Percentiles rank a stretch among this genome's conserved stretches.
phyloP scores from a whole-genome alignment of 495 filamentous ascomycete genomes.

The Symbiotaphrina buchneri region DNA sequence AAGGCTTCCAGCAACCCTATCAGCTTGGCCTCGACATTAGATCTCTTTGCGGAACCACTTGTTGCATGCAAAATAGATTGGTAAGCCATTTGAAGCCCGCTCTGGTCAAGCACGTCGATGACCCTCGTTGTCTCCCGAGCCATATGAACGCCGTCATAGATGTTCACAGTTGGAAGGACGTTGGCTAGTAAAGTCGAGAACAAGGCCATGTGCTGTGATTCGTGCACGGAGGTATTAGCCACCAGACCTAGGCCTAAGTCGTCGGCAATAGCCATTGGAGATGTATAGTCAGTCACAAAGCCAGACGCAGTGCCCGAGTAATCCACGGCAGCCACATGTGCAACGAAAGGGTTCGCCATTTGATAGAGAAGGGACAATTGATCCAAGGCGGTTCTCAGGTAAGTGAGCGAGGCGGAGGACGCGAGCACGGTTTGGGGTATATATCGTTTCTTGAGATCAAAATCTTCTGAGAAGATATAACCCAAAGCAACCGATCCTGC shows the following conservation, averaged over 20 bases:
- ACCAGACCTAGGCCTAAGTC: constrained; percentile 77
- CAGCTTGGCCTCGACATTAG: constrained; percentile 52
- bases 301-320: constrained; percentile 43
- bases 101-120: constrained; percentile 60
- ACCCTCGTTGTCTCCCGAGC: constrained; percentile 71
- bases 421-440: constrained; percentile 79
- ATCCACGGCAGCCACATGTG: constrained; percentile 85
- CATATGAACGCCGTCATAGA: constrained; percentile 77
- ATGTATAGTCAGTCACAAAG: constrained; percentile 72
- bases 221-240: constrained; percentile 64
- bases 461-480: constrained; percentile 93
- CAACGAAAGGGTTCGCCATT: constrained; percentile 75
- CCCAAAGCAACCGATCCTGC: constrained; percentile 84
- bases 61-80: constrained; percentile 36
- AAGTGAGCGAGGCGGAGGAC: constrained; percentile 55
- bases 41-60: constrained; percentile 39
- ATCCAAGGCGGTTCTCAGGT: constrained; percentile 66
- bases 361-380: constrained; percentile 77
- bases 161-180: constrained; percentile 66
- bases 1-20: constrained; percentile 53
- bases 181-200: constrained; percentile 66
- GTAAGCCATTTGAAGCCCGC: constrained; percentile 47
- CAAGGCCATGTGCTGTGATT: constrained; percentile 87
- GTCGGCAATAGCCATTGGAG: constrained; percentile 61
- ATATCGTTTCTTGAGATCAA: constrained; percentile 73